Base-by-base conservation (phyloP, 148 eudicot species). In the Limonium bicolor region DNA sequence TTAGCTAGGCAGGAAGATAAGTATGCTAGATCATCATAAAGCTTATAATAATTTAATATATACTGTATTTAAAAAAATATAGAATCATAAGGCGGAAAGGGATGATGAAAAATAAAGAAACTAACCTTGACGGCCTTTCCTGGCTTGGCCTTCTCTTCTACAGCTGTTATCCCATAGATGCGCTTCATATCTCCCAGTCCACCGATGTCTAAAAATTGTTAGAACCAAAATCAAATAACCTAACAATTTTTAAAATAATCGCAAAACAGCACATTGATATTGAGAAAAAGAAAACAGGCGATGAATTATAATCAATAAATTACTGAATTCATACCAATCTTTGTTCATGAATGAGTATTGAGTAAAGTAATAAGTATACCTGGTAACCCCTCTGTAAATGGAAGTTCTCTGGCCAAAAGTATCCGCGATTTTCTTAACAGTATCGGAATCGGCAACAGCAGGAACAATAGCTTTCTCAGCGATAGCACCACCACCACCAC, bases 91-190 rank as follows among this genome's bases (percentile, higher is more conserved):
- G 20, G 43, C 5, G 32, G 14, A 36, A 23, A 46, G 35, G 19
- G 13, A 24, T 17, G 20, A 7, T n/a, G 14, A 24, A 39, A 39
- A 43, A 43, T 59, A n/a, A n/a, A n/a, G n/a, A n/a, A n/a, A n/a
- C n/a, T n/a, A 60, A 90, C 99, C 99, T 90, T 90, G 99, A 77
- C 99, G 99, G 54, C 99, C 99, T 69, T 90, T 90, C 26, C 99
- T 71, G 18, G 99, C 99, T 72, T 90, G 99, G 1, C 99, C 99
- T 58, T 90, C 99, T 39, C 99, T 75, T 61, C 95, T 80, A 62
- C 99, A 90, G 77, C 99, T 90, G 66, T 90, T 90, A 64, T 90
- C 99, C 99, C 99, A 90, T 12, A 90, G 74, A 76, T 90, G 99
- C 41, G 99, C 99, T 78, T 90, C 99, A 42, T 84, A 90, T 78